Evolutionary conservation across 2,329 filamentous ascomycete species (phyloP).

Genomic region (Mollisia scopiformis): DNA sequence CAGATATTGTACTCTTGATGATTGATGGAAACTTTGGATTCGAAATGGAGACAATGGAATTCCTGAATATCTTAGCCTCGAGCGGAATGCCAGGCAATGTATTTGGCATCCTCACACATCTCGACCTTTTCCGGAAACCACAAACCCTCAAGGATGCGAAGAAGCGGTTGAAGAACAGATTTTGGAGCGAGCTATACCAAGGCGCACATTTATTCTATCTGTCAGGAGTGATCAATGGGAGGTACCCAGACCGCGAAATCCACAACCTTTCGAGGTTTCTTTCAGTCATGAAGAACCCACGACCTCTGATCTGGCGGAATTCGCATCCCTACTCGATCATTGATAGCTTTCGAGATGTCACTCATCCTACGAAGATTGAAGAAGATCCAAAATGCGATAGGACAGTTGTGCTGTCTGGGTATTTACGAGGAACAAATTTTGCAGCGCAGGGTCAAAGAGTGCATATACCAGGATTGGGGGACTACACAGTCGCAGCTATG

Average conservation of each 20-base stretch:
- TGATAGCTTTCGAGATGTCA: constrained; percentile 94
- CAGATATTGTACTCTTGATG: constrained; percentile 95
- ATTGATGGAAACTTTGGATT: constrained; percentile 99
- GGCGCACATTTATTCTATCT: constrained; percentile 97
- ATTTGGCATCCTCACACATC: constrained; percentile 93
- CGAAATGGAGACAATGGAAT: constrained; percentile 99
- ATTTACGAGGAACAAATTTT: constrained; percentile 93
- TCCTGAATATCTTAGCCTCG: constrained; percentile 88
- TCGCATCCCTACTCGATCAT: constrained; percentile 92
- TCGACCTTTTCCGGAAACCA: constrained; percentile 94
- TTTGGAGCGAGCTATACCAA: constrained; percentile 97
- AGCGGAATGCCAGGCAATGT: constrained; percentile 99
- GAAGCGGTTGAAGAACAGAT: constrained; percentile 91
- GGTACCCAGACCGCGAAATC: constrained; percentile 95
- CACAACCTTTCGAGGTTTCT: constrained; percentile 95
- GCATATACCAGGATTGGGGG: constrained; percentile 90
- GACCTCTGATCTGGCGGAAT: constrained; percentile 95
- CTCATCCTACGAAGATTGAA: constrained; percentile 89
- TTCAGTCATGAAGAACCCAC: constrained; percentile 98
- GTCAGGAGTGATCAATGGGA: constrained; percentile 92
- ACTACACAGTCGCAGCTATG: constrained; percentile 81
- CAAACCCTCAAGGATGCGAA: constrained; percentile 91
- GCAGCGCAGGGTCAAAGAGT: constrained; percentile 82
- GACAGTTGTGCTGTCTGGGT: constrained; percentile 88
- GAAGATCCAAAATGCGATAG: constrained; percentile 88